Evolutionary conservation across 768 basidiomycete species (phyloP).

Genomic region (Sporobolomyces roseus): DNA sequence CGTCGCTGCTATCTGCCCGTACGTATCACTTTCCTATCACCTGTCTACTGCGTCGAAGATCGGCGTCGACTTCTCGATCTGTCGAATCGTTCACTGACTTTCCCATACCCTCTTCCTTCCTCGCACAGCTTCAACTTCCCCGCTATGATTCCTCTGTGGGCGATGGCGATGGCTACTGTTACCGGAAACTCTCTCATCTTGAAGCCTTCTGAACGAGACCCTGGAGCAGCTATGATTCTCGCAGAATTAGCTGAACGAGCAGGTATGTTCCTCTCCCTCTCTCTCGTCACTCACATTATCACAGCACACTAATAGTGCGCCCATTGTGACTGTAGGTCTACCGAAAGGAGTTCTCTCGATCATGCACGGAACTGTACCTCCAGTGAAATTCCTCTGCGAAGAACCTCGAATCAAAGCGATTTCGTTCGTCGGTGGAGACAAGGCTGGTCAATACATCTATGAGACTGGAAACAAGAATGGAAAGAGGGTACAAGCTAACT

Average conservation of each 20-base stretch:
- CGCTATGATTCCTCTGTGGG: slow-evolving; percentile 91
- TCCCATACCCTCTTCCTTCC: neutral
- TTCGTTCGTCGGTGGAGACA: slow-evolving; percentile 91
- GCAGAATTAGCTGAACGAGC: slow-evolving; percentile 88
- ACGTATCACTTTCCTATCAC: neutral
- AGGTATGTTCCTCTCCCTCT: slow-evolving; percentile 50
- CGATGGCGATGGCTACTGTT: slow-evolving; percentile 70
- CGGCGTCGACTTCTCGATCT: neutral
- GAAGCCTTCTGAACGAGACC: slow-evolving; percentile 94
- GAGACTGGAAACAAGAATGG: slow-evolving; percentile 77
- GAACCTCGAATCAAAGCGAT: slow-evolving; percentile 87
- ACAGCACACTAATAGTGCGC: neutral
- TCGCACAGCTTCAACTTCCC: slow-evolving; percentile 50
- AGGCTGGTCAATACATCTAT: slow-evolving; percentile 89
- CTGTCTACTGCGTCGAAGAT: neutral
- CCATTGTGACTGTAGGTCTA: slow-evolving; percentile 37
- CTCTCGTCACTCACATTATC: neutral
- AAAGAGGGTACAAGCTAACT: slow-evolving; percentile 77
- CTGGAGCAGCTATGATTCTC: slow-evolving; percentile 96
- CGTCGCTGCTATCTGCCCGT: slow-evolving; percentile 63
- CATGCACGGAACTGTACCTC: slow-evolving; percentile 81
- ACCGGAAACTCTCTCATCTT: slow-evolving; percentile 92
- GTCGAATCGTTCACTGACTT: no score
- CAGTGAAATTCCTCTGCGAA: slow-evolving; percentile 88
- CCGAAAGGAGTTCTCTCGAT: slow-evolving; percentile 77